A percentile compares a stretch with the other conserved stretches of the same genome.
Conservation (phyloP, 495 filamentous ascomycete genomes). For the Penicillium arizonense region DNA sequence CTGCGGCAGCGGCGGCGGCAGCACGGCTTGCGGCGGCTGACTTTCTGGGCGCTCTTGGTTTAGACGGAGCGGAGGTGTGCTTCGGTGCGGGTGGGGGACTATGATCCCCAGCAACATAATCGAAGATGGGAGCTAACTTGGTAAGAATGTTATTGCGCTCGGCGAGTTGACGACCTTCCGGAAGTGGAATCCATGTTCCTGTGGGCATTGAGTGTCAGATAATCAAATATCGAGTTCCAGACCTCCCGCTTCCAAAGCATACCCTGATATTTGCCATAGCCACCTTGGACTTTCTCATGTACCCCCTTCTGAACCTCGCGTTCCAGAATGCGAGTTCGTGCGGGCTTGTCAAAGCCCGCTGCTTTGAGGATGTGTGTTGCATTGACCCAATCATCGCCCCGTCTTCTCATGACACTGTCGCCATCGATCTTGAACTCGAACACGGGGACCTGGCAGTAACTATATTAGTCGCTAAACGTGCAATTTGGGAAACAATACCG, state of each 20-base stretch:
- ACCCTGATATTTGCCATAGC: constrained; percentile 99
- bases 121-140: constrained; percentile 81
- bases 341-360: constrained; percentile 81
- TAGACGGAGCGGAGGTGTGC: constrained; percentile 69
- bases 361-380: constrained; percentile 95
- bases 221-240: neutral
- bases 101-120: constrained; percentile 77
- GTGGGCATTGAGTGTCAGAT: constrained; percentile 11
- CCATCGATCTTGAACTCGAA: constrained; percentile 80
- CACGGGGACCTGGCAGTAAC: constrained; percentile 70
- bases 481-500: neutral
- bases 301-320: constrained; percentile 93
- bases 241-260: neutral
- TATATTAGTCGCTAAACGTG: neutral
- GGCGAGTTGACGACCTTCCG: constrained; percentile 76
- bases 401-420: constrained; percentile 87
- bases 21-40: constrained; percentile 27
- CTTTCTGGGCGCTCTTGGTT: constrained; percentile 62
- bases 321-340: constrained; percentile 90
- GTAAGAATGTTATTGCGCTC: constrained; percentile 81
- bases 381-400: constrained; percentile 88
- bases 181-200: constrained; percentile 96
- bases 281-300: constrained; percentile 97
- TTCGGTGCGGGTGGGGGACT: constrained; percentile 94
- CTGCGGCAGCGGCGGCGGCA: constrained; percentile 16